Percentiles rank a stretch among this genome's conserved stretches.
Conservation (phyloP, 169 alveolate genomes). For the Eimeria tenella region DNA sequence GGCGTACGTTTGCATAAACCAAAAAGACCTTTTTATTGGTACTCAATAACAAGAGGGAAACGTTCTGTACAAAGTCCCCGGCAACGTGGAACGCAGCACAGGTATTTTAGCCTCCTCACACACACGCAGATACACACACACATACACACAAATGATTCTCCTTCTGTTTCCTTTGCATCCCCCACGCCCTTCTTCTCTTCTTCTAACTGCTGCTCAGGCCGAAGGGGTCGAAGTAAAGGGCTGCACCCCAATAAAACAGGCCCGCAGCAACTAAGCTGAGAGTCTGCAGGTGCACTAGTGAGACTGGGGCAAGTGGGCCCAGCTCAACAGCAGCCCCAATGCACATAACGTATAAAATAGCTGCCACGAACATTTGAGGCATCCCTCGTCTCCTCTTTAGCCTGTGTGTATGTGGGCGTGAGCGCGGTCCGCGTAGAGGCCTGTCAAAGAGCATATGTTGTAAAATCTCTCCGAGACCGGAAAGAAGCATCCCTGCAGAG, state of each 20-base stretch:
- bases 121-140: too few relatives aligned
- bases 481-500: not conserved
- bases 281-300: not conserved
- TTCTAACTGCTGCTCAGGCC: not conserved
- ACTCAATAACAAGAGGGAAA: too few relatives aligned
- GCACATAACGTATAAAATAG: not conserved
- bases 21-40: too few relatives aligned
- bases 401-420: not conserved
- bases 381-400: not conserved
- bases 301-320: not conserved
- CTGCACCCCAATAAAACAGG: conserved; percentile 32
- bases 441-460: not conserved
- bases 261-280: conserved; percentile 23
- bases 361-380: conserved; percentile 4
- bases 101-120: too few relatives aligned
- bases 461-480: conserved; percentile 11
- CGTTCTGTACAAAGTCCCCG: too few relatives aligned
- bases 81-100: too few relatives aligned
- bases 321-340: not conserved
- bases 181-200: too few relatives aligned
- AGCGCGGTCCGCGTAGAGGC: not conserved
- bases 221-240: conserved; percentile 36
- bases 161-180: too few relatives aligned
- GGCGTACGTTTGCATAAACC: too few relatives aligned
- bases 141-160: too few relatives aligned